Evolutionary conservation across 164 flowering plant species (phyloP).

Genomic region (Euptelea pleiosperma): DNA sequence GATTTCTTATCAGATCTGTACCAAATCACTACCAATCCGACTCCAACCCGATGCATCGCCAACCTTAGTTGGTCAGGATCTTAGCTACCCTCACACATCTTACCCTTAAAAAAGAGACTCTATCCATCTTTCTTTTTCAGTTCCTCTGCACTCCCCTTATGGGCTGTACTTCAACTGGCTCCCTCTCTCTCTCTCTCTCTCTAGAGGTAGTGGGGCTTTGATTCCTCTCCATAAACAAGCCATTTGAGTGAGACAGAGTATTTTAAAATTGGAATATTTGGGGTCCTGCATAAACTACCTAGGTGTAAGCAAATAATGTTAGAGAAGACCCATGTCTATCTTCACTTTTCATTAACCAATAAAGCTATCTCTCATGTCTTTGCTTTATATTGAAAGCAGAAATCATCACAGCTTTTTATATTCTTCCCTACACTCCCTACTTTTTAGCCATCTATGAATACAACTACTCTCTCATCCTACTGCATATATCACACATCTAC

Average conservation of each 20-base stretch:
- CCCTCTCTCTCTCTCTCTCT: not conserved
- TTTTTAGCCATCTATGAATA: conserved; percentile 7
- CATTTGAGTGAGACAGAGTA: conserved; percentile 14
- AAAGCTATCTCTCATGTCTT: conserved; percentile 3
- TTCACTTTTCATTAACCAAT: conserved; percentile 18
- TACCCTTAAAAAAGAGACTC: too few species aligned
- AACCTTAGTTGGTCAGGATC: too few species aligned
- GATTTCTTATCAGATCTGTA: too few species aligned
- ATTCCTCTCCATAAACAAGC: conserved; percentile 8
- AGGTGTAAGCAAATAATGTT: not conserved
- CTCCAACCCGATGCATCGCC: too few species aligned
- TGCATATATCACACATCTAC: not conserved
- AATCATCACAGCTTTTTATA: conserved; percentile 2
- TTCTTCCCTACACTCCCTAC: not conserved
- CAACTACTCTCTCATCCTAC: not conserved
- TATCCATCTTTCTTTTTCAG: too few species aligned
- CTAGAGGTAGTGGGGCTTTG: not conserved
- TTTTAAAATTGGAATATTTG: conserved; percentile 10
- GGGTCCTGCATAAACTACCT: conserved; percentile 8
- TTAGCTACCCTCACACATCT: too few species aligned
- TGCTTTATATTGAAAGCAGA: conserved; percentile 5
- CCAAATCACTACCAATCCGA: too few species aligned
- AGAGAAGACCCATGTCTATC: conserved; percentile 7
- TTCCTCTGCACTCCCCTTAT: not conserved
- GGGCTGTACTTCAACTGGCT: not conserved